These are phyloP conservation scores for Asterophora parasitica DNA, from an alignment of 768 basidiomycete genomes.

Conservation along the genomic window DNA sequence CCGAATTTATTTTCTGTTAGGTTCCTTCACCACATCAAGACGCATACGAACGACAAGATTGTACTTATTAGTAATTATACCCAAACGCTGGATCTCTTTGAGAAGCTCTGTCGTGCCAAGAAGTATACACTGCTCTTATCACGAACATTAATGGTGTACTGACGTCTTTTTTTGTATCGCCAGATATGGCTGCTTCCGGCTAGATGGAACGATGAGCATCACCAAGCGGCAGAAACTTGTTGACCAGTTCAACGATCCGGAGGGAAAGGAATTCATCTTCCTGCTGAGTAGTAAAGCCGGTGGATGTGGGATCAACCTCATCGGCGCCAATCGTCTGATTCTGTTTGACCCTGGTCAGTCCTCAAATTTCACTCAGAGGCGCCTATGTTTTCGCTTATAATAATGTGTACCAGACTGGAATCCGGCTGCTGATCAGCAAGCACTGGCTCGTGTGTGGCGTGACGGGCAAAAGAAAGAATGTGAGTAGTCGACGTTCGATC, in stretches of 20 bases:
- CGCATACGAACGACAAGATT: conserved; percentile 88
- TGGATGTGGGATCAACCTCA: conserved; percentile 95
- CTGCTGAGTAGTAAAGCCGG: conserved; percentile 93
- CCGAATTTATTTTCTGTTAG: conserved; percentile 32
- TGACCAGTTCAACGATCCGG: conserved; percentile 92
- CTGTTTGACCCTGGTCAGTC: conserved; percentile 85
- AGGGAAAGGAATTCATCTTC: conserved; percentile 92
- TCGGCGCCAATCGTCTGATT: conserved; percentile 93
- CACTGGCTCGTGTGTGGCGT: conserved; percentile 97
- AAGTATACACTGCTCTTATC: no score
- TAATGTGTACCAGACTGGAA: conserved; percentile 73
- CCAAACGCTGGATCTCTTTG: conserved; percentile 90
- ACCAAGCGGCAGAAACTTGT: conserved; percentile 92
- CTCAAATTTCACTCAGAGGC: no score
- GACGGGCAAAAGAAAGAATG: conserved; percentile 99
- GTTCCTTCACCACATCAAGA: conserved; percentile 79
- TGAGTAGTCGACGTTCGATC: conserved; percentile 30
- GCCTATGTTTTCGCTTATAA: no score
- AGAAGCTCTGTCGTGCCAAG: conserved; percentile 80
- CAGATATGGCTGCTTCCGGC: conserved; percentile 85
- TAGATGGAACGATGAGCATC: conserved; percentile 95
- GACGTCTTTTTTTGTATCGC: not conserved
- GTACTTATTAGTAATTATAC: conserved; percentile 97
- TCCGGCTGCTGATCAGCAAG: conserved; percentile 97
- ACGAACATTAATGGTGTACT: no score